phyloP scores from a whole-genome alignment of 768 basidiomycete genomes.

The Amanita phalloides region DNA sequence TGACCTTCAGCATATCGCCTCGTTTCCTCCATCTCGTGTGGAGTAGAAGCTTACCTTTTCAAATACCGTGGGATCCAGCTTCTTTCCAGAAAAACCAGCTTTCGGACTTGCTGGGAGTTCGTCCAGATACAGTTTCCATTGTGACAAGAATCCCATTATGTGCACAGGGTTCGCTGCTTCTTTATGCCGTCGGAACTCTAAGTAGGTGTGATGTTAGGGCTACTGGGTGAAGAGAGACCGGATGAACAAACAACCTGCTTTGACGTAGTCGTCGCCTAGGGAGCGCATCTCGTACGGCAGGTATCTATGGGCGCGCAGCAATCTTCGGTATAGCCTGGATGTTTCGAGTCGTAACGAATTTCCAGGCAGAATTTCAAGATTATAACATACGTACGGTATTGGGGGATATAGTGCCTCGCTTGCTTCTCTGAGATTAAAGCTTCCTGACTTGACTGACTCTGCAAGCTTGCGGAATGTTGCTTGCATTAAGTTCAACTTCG shows the following conservation, averaged over 20 bases:
- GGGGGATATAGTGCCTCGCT: slow-evolving; percentile 72
- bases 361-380: neutral
- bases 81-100: slow-evolving; percentile 48
- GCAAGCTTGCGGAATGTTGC: slow-evolving; percentile 36
- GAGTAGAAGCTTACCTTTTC: slow-evolving; percentile 49
- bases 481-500: slow-evolving; percentile 21
- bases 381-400: slow-evolving; percentile 47
- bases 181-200: slow-evolving; percentile 83
- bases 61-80: slow-evolving; percentile 56
- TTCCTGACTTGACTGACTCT: slow-evolving; percentile 43
- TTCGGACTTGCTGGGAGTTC: slow-evolving; percentile 40
- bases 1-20: neutral
- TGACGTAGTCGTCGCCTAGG: slow-evolving; percentile 80
- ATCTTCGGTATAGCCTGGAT: slow-evolving; percentile 56
- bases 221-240: neutral
- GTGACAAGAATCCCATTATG: slow-evolving; percentile 89
- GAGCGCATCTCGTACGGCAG: slow-evolving; percentile 74
- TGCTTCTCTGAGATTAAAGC: slow-evolving; percentile 49
- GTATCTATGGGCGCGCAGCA: slow-evolving; percentile 69
- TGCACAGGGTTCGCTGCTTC: slow-evolving; percentile 76
- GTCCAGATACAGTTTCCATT: slow-evolving; percentile 94
- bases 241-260: slow-evolving; percentile 39
- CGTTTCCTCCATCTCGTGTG: too few species aligned
- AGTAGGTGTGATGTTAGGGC: slow-evolving; percentile 15
- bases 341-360: neutral